These are phyloP conservation scores for Kluyveromyces sp. DNA, from an alignment of 1,139 yeast species.

Conservation along the genomic window DNA sequence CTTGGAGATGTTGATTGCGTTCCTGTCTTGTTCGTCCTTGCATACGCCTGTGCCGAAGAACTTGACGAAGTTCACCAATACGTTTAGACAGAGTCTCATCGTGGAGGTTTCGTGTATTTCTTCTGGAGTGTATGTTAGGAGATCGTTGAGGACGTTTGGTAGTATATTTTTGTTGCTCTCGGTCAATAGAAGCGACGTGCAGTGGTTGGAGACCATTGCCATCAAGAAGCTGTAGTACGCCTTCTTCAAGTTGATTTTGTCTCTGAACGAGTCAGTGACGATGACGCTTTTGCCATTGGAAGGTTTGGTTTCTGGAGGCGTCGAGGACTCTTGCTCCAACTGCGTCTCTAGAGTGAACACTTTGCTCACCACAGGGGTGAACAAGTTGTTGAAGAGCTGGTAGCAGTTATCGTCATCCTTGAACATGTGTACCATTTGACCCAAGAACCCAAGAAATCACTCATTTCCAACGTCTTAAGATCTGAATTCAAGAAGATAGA, in stretches of 20 bases:
- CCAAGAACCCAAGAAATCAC: conserved; percentile 78
- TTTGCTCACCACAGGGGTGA: conserved; percentile 67
- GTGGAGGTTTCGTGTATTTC: conserved; percentile 44
- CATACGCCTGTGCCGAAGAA: conserved; percentile 66
- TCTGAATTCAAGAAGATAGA: conserved; percentile 65
- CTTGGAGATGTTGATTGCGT: conserved; percentile 45
- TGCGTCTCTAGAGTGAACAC: conserved; percentile 44
- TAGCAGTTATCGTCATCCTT: conserved; percentile 60
- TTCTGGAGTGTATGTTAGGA: conserved; percentile 62
- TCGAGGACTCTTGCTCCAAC: conserved; percentile 28
- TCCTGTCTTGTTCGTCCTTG: conserved; percentile 43
- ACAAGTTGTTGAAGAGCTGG: conserved; percentile 61
- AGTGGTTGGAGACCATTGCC: conserved; percentile 66
- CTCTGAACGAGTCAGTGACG: conserved; percentile 46
- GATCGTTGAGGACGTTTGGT: conserved; percentile 54
- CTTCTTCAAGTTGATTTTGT: conserved; percentile 54
- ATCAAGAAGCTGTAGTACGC: conserved; percentile 63
- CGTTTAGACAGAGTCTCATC: conserved; percentile 63
- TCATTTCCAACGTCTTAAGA: conserved; percentile 56
- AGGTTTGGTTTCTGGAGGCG: conserved; percentile 11
- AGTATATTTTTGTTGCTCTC: conserved; percentile 56
- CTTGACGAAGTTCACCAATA: conserved; percentile 57
- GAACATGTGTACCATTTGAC: conserved; percentile 79
- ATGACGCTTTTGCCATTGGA: conserved; percentile 33
- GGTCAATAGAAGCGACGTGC: conserved; percentile 68